Base-by-base conservation (phyloP, 2,329 filamentous ascomycete species). In the Aspergillus pseudotamarii region DNA sequence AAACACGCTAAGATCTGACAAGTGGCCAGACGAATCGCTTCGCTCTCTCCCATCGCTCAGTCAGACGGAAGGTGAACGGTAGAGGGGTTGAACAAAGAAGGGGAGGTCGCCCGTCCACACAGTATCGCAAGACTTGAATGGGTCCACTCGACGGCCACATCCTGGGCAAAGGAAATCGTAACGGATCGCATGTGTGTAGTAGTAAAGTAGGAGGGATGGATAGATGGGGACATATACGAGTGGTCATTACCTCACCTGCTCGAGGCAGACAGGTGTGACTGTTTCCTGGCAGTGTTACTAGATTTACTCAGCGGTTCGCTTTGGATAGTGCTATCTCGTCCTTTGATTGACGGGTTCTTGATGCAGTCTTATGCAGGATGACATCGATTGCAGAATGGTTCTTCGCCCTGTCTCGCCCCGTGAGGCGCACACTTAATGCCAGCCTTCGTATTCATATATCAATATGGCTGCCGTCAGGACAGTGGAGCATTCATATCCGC, bases 361-460 rank as follows among this genome's bases (percentile, higher is more conserved):
- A 30, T 55, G 57, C n/a, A 21, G 45, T 50, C 46, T n/a, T 38
- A 38, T 62, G 60, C 60, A 62, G 48, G 55, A 56, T 62, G 60
- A 62, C 60, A 62, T 62, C 60, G 60, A 50, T 34, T 53, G 45
- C 57, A 48, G 57, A 30, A 55, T 10, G 16, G 9, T 12, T 26
- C 14, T 36, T 38, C 21, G n/a, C n/a, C 21, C 51, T 16, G 14
- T 51, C 48, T 32, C 48, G 19, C 28, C 51, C 51, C 32, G n/a
- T 55, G 51, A 34, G 51, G 51, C 51, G 32, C 32, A 55, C 23
- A 57, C 28, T 46, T 32, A 57, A 38, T 21, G 23, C 19, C 30
- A 10, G 11, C 21, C 6, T 21, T 54, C 1, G 36, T 36, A 21
- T 34, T 19, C 23, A 34, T 50, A 50, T 19, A 19, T 23, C 26